These are phyloP conservation scores for Suhomyces ambrosiae DNA, from an alignment of 1,139 yeast genomes.

Conservation along the genomic window DNA sequence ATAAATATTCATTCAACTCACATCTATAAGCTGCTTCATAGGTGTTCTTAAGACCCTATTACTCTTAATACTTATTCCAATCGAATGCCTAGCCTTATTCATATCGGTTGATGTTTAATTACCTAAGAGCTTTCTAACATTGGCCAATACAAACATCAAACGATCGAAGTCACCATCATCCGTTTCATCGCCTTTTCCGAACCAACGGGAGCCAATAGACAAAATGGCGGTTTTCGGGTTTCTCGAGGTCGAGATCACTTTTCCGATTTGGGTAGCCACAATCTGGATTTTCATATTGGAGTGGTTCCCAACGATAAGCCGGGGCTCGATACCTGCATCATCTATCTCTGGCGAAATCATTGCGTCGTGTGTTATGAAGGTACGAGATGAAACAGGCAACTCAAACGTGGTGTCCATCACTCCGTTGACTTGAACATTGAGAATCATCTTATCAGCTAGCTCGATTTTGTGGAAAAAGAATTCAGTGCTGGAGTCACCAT, in stretches of 20 bases:
- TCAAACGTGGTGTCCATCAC: conserved; percentile 46
- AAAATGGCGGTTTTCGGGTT: conserved; percentile 39
- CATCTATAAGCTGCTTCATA: too few relatives aligned
- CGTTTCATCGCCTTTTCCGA: conserved; percentile 42
- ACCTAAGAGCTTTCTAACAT: conserved; percentile 31
- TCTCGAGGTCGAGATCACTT: conserved; percentile 28
- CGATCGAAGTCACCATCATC: conserved; percentile 41
- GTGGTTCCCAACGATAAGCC: conserved; percentile 43
- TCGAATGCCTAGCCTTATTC: too few relatives aligned
- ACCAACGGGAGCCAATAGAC: conserved; percentile 47
- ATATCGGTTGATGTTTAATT: too few relatives aligned
- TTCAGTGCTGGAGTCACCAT: conserved; percentile 20
- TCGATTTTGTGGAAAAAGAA: conserved; percentile 42
- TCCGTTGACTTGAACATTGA: conserved; percentile 42
- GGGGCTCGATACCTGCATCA: conserved; percentile 40
- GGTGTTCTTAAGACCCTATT: too few relatives aligned
- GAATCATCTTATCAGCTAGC: conserved; percentile 34
- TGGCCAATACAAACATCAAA: conserved; percentile 41
- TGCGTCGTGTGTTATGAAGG: conserved; percentile 21
- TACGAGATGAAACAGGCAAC: conserved; percentile 41
- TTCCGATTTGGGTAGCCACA: conserved; percentile 48
- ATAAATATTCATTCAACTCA: too few relatives aligned
- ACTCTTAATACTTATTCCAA: too few relatives aligned
- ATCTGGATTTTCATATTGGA: conserved; percentile 43
- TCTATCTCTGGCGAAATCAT: conserved; percentile 19